Percentiles rank a stretch among this genome's conserved stretches.
Conservation (phyloP, 2,329 filamentous ascomycete species). For the Clathrospora elynae region DNA sequence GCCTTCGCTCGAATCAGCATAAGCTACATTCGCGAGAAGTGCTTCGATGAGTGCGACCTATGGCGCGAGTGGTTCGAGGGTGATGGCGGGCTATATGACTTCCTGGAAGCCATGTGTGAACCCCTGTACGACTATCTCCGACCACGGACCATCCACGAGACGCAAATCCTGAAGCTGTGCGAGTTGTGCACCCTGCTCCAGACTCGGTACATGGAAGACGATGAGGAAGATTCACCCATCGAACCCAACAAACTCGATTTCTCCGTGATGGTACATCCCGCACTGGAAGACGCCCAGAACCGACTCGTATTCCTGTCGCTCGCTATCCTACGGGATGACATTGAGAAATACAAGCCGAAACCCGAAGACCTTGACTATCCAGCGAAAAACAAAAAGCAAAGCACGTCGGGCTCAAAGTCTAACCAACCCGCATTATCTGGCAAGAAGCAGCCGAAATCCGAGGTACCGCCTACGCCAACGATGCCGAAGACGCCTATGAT, state of each 20-base stretch:
- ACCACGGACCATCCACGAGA: constrained; percentile 69
- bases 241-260: constrained; percentile 66
- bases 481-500: constrained; percentile 57
- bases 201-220: constrained; percentile 65
- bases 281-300: constrained; percentile 70
- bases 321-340: constrained; percentile 67
- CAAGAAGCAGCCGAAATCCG: constrained; percentile 53
- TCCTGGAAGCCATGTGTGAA: constrained; percentile 69
- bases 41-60: constrained; percentile 69
- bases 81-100: constrained; percentile 67
- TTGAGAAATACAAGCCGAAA: constrained; percentile 68
- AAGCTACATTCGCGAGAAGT: constrained; percentile 68
- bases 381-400: constrained; percentile 54
- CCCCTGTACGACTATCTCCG: constrained; percentile 69
- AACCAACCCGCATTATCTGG: constrained; percentile 58
- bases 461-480: constrained; percentile 40
- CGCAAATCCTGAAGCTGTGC: constrained; percentile 68
- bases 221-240: constrained; percentile 54
- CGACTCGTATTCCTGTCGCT: constrained; percentile 69
- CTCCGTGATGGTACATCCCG: constrained; percentile 64
- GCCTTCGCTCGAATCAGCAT: constrained; percentile 68
- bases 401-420: constrained; percentile 49
- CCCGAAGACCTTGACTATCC: constrained; percentile 70
- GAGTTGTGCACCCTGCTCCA: constrained; percentile 70
- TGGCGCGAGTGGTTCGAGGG: constrained; percentile 71